Conservation (phyloP, 352 stramenopile species). For the Phytophthora sp. region DNA sequence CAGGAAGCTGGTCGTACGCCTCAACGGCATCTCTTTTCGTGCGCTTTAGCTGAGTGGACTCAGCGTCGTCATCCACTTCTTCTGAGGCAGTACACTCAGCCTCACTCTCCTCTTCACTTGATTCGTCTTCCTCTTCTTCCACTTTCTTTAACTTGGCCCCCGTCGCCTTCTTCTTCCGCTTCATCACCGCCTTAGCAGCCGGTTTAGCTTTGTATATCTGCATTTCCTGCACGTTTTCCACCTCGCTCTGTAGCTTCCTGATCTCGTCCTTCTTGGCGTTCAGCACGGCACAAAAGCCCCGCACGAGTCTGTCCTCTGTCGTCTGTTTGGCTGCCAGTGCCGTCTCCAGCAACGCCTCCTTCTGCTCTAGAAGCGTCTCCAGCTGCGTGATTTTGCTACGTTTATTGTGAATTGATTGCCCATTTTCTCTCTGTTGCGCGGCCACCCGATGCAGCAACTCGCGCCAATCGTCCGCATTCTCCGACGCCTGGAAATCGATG, state of each 20-base stretch:
- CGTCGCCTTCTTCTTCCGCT: slow-evolving; percentile 6
- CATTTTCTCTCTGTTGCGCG: slow-evolving; percentile 1
- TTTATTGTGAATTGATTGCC: slow-evolving; percentile 21
- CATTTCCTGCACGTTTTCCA: slow-evolving; percentile 19
- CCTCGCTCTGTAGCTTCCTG: slow-evolving; percentile 42
- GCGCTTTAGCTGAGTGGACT: slow-evolving; percentile 21
- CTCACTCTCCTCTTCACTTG: slow-evolving; percentile 28
- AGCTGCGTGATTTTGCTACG: slow-evolving; percentile 34
- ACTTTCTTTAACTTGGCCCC: slow-evolving; percentile 45
- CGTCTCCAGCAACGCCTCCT: slow-evolving; percentile 53
- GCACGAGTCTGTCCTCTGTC: slow-evolving; percentile 48
- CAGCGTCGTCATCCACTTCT: slow-evolving; percentile 1
- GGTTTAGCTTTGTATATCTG: not conserved
- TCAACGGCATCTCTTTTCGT: slow-evolving; percentile 31
- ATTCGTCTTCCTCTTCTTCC: slow-evolving; percentile 20
- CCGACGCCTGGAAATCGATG: slow-evolving; percentile 36
- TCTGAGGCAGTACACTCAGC: too few relatives aligned
- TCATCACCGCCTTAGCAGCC: slow-evolving; percentile 12
- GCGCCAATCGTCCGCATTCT: slow-evolving; percentile 20
- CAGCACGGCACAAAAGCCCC: slow-evolving; percentile 55
- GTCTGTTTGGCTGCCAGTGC: slow-evolving; percentile 52
- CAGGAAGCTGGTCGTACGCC: slow-evolving; percentile 47
- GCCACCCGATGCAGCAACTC: slow-evolving; percentile 46
- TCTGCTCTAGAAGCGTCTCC: slow-evolving; percentile 45
- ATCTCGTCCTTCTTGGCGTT: slow-evolving; percentile 76